Percentiles rank a stretch among this genome's conserved stretches.
phyloP scores from a whole-genome alignment of 169 alveolate species.

The Eimeria nieschulzi region DNA sequence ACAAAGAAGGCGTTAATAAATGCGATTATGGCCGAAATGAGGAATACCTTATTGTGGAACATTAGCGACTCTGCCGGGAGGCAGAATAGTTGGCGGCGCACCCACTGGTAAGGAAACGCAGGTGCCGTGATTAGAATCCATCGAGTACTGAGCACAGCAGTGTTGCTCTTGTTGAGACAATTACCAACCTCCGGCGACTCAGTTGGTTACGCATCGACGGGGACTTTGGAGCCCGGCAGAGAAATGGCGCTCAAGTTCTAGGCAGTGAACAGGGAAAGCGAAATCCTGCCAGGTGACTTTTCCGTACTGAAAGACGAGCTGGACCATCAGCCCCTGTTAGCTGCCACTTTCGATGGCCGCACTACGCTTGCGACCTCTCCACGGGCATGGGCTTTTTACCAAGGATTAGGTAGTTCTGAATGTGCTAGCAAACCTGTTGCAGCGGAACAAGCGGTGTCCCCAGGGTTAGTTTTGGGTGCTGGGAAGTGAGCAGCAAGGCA shows the following conservation, averaged over 20 bases:
- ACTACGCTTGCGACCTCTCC: not conserved
- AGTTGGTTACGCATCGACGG: not conserved
- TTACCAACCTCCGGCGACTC: not conserved
- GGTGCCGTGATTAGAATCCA: not conserved
- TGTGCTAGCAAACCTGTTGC: constrained; percentile 18
- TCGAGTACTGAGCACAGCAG: not conserved
- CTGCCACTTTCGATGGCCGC: not conserved
- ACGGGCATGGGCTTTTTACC: constrained; percentile 34
- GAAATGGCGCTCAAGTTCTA: not conserved
- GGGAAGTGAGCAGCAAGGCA: constrained; percentile 24
- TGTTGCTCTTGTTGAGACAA: not conserved
- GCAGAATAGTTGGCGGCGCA: not conserved
- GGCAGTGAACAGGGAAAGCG: constrained; percentile 19
- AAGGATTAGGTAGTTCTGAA: too few relatives aligned
- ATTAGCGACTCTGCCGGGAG: not conserved
- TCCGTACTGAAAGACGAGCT: not conserved
- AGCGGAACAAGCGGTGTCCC: constrained; percentile 12
- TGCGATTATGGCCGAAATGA: too few relatives aligned
- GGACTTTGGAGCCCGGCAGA: constrained; percentile 33
- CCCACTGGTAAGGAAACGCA: not conserved
- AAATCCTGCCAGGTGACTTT: not conserved
- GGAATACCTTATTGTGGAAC: not conserved
- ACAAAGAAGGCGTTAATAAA: not conserved
- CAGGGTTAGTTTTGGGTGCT: constrained; percentile 29
- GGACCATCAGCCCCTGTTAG: constrained; percentile 3